phyloP scores from a whole-genome alignment of 352 stramenopile species.

The Pythium sukuiense region DNA sequence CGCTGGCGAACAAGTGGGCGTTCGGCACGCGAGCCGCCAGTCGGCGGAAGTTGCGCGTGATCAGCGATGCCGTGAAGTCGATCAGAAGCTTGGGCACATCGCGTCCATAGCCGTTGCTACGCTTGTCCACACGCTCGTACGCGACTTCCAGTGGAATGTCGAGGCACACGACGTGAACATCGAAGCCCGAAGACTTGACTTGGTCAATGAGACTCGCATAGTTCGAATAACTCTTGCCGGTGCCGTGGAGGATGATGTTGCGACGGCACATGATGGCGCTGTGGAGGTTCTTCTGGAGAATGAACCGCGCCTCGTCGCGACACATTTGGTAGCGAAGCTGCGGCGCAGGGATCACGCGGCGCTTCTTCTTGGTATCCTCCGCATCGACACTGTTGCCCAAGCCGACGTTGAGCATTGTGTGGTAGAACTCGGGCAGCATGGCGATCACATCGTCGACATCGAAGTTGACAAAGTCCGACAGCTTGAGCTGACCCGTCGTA shows the following conservation, averaged over 20 bases:
- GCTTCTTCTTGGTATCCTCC: background rate
- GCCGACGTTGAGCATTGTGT: constrained; percentile 81
- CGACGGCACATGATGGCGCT: constrained; percentile 75
- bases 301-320: constrained; percentile 77
- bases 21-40: constrained; percentile 64
- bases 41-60: constrained; percentile 66
- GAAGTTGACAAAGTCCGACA: constrained; percentile 84
- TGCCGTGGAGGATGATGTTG: constrained; percentile 82
- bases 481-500: constrained; percentile 58
- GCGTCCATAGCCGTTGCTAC: constrained; percentile 60
- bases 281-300: constrained; percentile 79
- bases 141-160: constrained; percentile 64
- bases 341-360: constrained; percentile 34
- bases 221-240: constrained; percentile 68
- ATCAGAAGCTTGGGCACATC: constrained; percentile 69
- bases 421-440: constrained; percentile 77
- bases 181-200: constrained; percentile 65
- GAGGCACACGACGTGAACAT: constrained; percentile 75
- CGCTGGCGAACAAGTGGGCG: constrained; percentile 72
- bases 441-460: constrained; percentile 81
- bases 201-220: constrained; percentile 66
- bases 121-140: constrained; percentile 66
- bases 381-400: constrained; percentile 43
- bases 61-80: constrained; percentile 58
- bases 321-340: constrained; percentile 79